Percentiles rank a stretch among this genome's conserved stretches.
phyloP scores from a whole-genome alignment of 192 early-diverging fungal species.

The Coemansia erecta region DNA sequence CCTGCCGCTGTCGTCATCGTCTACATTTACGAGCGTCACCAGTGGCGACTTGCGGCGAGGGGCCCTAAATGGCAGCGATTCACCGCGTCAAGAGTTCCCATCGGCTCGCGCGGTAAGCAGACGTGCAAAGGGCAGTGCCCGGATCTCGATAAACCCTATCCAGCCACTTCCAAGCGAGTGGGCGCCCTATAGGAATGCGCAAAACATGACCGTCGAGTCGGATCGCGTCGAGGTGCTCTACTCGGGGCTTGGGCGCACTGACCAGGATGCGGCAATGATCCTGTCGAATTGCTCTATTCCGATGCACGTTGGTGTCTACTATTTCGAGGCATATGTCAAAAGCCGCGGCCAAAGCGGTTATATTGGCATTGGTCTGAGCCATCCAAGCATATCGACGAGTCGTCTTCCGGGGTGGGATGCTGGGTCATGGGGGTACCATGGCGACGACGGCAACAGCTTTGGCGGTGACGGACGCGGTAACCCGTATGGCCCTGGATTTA shows the following conservation, averaged over 20 bases:
- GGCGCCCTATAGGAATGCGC: constrained; percentile 13
- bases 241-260: constrained; percentile 64
- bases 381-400: constrained; percentile 50
- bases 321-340: constrained; percentile 84
- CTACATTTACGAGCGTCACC: not conserved
- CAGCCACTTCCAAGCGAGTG: constrained; percentile 33
- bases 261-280: constrained; percentile 81
- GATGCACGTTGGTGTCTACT: constrained; percentile 82
- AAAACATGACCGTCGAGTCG: constrained; percentile 24
- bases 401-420: constrained; percentile 91
- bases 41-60: not conserved
- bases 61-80: not conserved
- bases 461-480: constrained; percentile 70
- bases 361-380: constrained; percentile 88
- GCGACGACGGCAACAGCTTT: constrained; percentile 90
- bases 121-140: not conserved
- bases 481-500: constrained; percentile 83
- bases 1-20: too few relatives aligned
- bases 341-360: constrained; percentile 88
- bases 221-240: constrained; percentile 34
- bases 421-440: constrained; percentile 95
- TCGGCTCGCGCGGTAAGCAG: not conserved
- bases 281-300: constrained; percentile 80
- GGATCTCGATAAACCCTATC: not conserved
- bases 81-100: not conserved